These are phyloP conservation scores for Pleurotus ostreatus DNA, from an alignment of 768 basidiomycete species.

Conservation along the genomic window DNA sequence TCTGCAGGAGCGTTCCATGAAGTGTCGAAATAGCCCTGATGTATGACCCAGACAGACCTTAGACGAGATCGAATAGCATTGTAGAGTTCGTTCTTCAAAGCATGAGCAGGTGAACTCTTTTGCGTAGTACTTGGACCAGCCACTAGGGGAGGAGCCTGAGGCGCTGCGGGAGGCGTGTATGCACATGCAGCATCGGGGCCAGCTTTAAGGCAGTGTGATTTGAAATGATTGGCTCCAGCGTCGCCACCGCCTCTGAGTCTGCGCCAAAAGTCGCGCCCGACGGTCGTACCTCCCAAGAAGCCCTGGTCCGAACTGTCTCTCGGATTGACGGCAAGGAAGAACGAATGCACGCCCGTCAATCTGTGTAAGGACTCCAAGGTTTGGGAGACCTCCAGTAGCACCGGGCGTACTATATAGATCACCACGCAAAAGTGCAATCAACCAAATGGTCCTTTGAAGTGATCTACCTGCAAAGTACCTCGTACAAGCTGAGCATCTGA, in stretches of 20 bases:
- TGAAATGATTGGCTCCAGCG: conserved; percentile 54
- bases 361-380: conserved; percentile 50
- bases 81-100: conserved; percentile 54
- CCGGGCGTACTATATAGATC: conserved; percentile 34
- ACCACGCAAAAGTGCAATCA: conserved; percentile 3
- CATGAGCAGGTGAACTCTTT: conserved; percentile 23
- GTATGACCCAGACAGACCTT: conserved; percentile 33
- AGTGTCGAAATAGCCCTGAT: not conserved
- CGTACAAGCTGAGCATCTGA: conserved; percentile 2
- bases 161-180: conserved; percentile 10
- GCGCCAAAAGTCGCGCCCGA: conserved; percentile 66
- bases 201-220: conserved; percentile 35
- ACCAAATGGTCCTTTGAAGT: not conserved
- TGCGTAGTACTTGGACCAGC: conserved; percentile 15
- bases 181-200: conserved; percentile 8
- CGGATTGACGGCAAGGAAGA: conserved; percentile 59
- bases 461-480: conserved; percentile 6
- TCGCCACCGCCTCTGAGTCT: conserved; percentile 56
- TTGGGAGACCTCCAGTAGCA: conserved; percentile 46
- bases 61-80: conserved; percentile 48
- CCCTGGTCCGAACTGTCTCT: conserved; percentile 40
- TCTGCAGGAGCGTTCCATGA: conserved; percentile 23
- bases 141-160: conserved; percentile 9
- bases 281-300: conserved; percentile 59
- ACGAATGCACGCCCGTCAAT: conserved; percentile 53